phyloP scores from a whole-genome alignment of 1,284 basidiomycete species.

The Trichosporon sp. region DNA sequence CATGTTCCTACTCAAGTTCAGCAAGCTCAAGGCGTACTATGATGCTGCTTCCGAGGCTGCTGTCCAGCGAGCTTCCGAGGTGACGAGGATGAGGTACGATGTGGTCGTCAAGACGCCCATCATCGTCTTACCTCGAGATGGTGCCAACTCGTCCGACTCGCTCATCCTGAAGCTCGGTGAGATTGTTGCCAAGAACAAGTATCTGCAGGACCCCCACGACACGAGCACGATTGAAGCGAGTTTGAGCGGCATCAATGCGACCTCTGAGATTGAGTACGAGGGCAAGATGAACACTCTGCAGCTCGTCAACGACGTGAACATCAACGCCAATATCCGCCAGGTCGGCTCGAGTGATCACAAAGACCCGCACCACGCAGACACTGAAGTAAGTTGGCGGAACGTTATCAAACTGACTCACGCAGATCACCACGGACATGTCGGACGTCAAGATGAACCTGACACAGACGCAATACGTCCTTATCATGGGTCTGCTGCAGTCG shows the following conservation, averaged over 20 bases:
- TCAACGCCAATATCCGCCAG: conserved; percentile 68
- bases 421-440: conserved; percentile 59
- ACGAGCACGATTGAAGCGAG: conserved; percentile 67
- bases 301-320: conserved; percentile 87
- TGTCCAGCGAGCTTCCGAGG: conserved; percentile 81
- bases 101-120: conserved; percentile 89
- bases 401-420: conserved; percentile 9
- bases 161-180: conserved; percentile 84
- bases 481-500: conserved; percentile 66
- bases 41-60: conserved; percentile 89
- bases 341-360: conserved; percentile 41
- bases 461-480: conserved; percentile 77
- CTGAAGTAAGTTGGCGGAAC: conserved; percentile 54
- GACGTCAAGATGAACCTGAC: conserved; percentile 87
- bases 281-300: conserved; percentile 59
- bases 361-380: conserved; percentile 59
- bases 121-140: conserved; percentile 75
- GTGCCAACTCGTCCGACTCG: conserved; percentile 60
- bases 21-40: conserved; percentile 85
- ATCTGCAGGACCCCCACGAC: conserved; percentile 54
- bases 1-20: conserved; percentile 78
- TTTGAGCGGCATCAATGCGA: conserved; percentile 77
- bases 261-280: conserved; percentile 60
- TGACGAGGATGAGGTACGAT: conserved; percentile 82
- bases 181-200: conserved; percentile 75